phyloP scores from a whole-genome alignment of 768 basidiomycete species.

The Serendipita sp. region DNA sequence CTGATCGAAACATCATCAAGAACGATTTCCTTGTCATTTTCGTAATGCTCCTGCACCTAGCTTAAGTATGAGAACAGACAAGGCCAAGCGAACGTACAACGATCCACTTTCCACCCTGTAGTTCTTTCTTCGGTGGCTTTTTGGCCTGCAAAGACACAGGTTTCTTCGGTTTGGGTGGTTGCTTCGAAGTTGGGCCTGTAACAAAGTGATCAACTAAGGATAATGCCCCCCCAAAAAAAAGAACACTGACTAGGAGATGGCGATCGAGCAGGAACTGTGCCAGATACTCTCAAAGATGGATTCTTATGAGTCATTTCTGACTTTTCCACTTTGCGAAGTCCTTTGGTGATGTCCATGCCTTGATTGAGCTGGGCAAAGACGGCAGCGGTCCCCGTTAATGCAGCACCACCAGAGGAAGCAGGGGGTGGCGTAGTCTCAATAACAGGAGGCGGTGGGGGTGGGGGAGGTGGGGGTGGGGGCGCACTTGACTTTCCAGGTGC shows the following conservation, averaged over 20 bases:
- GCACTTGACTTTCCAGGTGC: constrained; percentile 21
- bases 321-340: constrained; percentile 83
- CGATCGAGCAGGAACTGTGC: constrained; percentile 31
- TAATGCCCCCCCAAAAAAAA: background rate
- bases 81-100: constrained; percentile 38
- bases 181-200: constrained; percentile 25
- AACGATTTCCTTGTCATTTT: constrained; percentile 54
- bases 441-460: constrained; percentile 31
- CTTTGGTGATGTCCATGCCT: constrained; percentile 78
- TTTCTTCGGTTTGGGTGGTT: constrained; percentile 68
- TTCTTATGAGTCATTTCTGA: constrained; percentile 99
- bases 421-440: constrained; percentile 18
- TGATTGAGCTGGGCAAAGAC: constrained; percentile 86
- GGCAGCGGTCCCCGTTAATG: constrained; percentile 29
- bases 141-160: constrained; percentile 71
- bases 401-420: constrained; percentile 28
- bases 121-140: constrained; percentile 75
- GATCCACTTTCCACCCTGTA: constrained; percentile 89
- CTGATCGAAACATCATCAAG: constrained; percentile 62
- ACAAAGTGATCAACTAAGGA: too few relatives aligned
- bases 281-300: constrained; percentile 52
- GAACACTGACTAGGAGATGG: background rate
- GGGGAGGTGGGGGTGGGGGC: constrained; percentile 22
- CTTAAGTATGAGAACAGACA: background rate
- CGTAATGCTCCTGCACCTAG: constrained; percentile 69